phyloP scores from a whole-genome alignment of 306 rosid species.

The Luffa acutangula region DNA sequence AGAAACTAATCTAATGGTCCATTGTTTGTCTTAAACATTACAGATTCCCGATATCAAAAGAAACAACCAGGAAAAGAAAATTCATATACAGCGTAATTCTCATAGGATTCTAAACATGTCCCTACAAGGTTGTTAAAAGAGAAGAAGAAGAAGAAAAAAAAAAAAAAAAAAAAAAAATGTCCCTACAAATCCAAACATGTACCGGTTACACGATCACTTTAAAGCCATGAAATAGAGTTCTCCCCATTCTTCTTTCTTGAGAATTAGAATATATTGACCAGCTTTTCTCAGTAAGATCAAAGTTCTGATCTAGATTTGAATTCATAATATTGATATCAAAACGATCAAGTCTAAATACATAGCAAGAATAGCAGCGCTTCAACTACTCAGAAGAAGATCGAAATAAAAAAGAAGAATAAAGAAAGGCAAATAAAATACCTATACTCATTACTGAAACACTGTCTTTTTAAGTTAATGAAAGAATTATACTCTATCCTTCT shows the following conservation, averaged over 20 bases:
- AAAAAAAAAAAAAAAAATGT: too few relatives aligned
- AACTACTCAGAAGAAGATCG: conserved; percentile 1
- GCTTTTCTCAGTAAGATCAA: neutral
- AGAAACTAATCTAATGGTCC: neutral
- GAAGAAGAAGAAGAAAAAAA: too few relatives aligned
- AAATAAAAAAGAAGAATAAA: neutral
- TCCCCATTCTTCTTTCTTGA: neutral
- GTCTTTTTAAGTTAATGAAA: conserved; percentile 23
- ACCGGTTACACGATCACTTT: neutral
- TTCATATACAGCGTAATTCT: neutral
- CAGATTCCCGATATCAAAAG: neutral
- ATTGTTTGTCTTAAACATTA: neutral
- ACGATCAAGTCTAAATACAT: conserved; percentile 5
- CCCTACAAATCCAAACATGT: neutral
- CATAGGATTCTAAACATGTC: neutral
- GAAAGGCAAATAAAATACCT: neutral
- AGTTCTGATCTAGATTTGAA: neutral
- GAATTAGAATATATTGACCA: neutral
- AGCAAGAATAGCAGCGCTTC: neutral
- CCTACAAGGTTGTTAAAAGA: too few relatives aligned
- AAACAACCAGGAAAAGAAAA: neutral
- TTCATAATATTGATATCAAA: neutral
- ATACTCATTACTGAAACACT: conserved; percentile 2
- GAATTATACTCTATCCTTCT: conserved; percentile 50
- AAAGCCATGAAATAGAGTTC: neutral